Percentiles rank a stretch among this genome's conserved stretches.
Conservation (phyloP, 2,329 filamentous ascomycete species). For the Paraconiothyrium brasiliense region DNA sequence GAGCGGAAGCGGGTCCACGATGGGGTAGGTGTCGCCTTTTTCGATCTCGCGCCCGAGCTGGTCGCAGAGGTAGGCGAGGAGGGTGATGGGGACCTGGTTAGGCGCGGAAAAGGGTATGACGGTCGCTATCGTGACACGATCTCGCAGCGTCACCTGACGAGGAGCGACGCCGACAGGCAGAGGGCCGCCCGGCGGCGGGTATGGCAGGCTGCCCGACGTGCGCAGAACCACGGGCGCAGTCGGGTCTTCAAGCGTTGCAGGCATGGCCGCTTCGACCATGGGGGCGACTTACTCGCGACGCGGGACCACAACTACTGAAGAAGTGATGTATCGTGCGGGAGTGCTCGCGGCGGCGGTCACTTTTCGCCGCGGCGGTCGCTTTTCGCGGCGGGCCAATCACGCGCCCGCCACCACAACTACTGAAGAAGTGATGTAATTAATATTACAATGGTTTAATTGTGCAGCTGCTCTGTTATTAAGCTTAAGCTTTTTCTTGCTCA, state of each 20-base stretch:
- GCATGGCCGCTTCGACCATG: conserved; percentile 62
- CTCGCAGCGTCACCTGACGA: conserved; percentile 81
- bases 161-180: conserved; percentile 75
- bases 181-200: conserved; percentile 68
- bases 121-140: conserved; percentile 84
- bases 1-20: conserved; percentile 79
- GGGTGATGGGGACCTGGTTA: conserved; percentile 76
- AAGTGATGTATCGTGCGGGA: conserved; percentile 2
- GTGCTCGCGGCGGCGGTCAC: not conserved
- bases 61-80: conserved; percentile 80
- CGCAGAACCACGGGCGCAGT: conserved; percentile 75
- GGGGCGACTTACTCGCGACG: conserved; percentile 11
- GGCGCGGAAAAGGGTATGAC: conserved; percentile 83
- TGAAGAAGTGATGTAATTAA: too few species aligned
- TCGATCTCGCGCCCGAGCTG: conserved; percentile 91
- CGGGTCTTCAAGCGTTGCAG: conserved; percentile 81
- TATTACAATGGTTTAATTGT: too few species aligned
- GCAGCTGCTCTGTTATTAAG: not conserved
- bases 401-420: not conserved
- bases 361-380: too few species aligned
- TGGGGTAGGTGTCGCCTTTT: conserved; percentile 90
- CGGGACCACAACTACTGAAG: conserved; percentile 17
- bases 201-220: conserved; percentile 72
- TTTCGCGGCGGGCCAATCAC: conserved; percentile 2
- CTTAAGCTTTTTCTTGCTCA: not conserved